Base-by-base conservation (phyloP, 352 stramenopile genomes). In the Pythium insidiosum region DNA sequence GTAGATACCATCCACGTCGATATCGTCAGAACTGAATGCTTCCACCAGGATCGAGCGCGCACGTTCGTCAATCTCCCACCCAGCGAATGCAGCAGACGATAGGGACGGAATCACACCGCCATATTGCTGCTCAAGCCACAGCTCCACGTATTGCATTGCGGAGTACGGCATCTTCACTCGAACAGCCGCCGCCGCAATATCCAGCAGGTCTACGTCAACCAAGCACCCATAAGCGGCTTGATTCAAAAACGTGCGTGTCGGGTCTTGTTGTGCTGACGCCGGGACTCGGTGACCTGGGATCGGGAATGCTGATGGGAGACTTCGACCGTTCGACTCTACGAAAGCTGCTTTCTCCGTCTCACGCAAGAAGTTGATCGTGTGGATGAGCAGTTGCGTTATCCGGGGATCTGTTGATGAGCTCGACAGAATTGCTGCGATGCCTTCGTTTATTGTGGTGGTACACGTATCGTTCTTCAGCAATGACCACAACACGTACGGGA, bases 71-170 rank as follows among this genome's bases (percentile, higher is more conserved):
- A 25, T 26, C 19, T 18, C 13, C 21, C 10, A 43, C 22, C 10
- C 12, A n/a, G n/a, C n/a, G n/a, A n/a, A n/a, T 28, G 37, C 25
- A 12, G 41, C 42, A 1, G 46, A 54, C 20, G 59, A 68, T 16
- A 83, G 26, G 22, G 60, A 62, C 1, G 68, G 68, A 1, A 86
- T 50, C 36, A 66, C 66, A 0, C 66, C 67, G 3, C 71, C 76
- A 16, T 85, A 38, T 4, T 60, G 57, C 11, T 64, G 56, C 56
- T 94, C 82, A 4, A 94, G 49, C 70, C 77, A 89, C 78, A 89
- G 84, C 47, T 94, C 82, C n/a, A 88, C 73, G 43, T 86, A 94
- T 42, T 94, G 82, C 74, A 94, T 90, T 1, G 82, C 78, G 16
- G 80, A 89, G 38, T 88, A 94, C 6, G 82, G 82, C 77, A 94